Evolutionary conservation across 441 rosid genomes (phyloP), one percentile per base, ranked within the genome.

Genomic region (Gossypium lobatum): DNA sequence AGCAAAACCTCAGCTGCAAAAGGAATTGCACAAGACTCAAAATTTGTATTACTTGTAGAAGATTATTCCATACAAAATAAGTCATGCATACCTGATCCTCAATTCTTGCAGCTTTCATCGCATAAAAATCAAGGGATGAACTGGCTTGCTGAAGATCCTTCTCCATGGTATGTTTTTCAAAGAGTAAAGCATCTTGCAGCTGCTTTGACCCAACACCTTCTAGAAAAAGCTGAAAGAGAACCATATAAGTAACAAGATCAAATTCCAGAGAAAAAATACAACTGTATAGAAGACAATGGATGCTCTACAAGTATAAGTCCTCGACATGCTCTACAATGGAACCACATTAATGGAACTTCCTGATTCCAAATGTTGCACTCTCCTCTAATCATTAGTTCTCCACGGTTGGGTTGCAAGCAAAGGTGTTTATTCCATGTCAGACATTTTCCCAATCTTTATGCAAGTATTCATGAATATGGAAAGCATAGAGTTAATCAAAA

Each of bases 131-230:
- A 45, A 85, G 81, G 76, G 90, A 84, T 72, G 87, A 74, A 83
- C 80, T 87, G 70, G 90, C 92, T 77, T 81, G 93, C 78, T 89
- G 96, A 80, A 88, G 85, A 80, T 91, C 91, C 81, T 83, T 92
- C 64, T 85, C 93, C 83, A 88, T 83, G 26, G 78, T 84, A 71
- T 70, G 74, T 70, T 88, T 96, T 68, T 91, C 96, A 58, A 85
- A 82, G 25, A 77, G 80, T 39, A 89, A 80, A 74, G 91, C 77
- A 79, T 88, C 93, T 76, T 78, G 91, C 81, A 85, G 77, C 82
- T 96, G 97, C 76, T 88, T 93, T 52, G 97, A 92, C 64, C 79
- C 81, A 64, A 88, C 80, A 71, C 96, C 91, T 81, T 96, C 99
- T 81, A 93, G 77, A 80, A 87, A 86, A 78, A 96, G 97, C 99